phyloP scores from a whole-genome alignment of 176 grass and related monocot genomes.

The Aechmea fasciata region DNA sequence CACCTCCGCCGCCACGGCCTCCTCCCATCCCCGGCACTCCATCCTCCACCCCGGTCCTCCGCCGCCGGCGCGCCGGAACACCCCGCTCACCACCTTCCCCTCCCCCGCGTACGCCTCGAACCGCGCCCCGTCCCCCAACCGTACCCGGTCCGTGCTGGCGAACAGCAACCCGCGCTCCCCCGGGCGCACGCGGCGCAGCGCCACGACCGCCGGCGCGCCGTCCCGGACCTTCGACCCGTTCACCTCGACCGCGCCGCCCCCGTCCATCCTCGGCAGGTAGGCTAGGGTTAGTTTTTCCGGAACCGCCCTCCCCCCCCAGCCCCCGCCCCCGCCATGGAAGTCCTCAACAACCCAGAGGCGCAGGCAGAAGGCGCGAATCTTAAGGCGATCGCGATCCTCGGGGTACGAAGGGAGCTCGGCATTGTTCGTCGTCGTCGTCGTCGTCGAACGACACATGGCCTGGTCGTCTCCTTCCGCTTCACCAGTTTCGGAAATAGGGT shows the following conservation, averaged over 20 bases:
- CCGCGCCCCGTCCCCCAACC: slow-evolving; percentile 14
- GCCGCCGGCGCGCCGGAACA: slow-evolving; percentile 17
- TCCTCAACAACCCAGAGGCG: not conserved
- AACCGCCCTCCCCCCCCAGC: not conserved
- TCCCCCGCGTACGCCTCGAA: slow-evolving; percentile 32
- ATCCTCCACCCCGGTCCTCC: slow-evolving; percentile 19
- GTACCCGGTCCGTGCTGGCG: slow-evolving; percentile 25
- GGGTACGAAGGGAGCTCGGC: slow-evolving; percentile 11
- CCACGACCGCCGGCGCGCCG: slow-evolving; percentile 23
- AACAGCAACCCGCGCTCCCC: slow-evolving; percentile 21
- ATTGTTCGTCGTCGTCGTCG: not conserved
- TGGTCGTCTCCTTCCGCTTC: not conserved
- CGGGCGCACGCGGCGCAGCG: slow-evolving; percentile 21
- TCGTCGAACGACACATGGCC: not conserved
- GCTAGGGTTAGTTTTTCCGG: slow-evolving; percentile 25
- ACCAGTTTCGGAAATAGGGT: not conserved
- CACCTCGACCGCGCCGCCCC: slow-evolving; percentile 28
- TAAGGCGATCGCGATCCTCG: slow-evolving; percentile 15
- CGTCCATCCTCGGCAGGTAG: slow-evolving; percentile 24
- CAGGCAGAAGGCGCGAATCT: slow-evolving; percentile 33
- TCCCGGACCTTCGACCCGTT: slow-evolving; percentile 21
- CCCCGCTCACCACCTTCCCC: slow-evolving; percentile 28
- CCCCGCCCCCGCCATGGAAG: not conserved
- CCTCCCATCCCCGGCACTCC: slow-evolving; percentile 21
- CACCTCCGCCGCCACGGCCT: slow-evolving; percentile 13